phyloP scores from a whole-genome alignment of 495 filamentous ascomycete genomes.

The Lophiostoma macrostomum region DNA sequence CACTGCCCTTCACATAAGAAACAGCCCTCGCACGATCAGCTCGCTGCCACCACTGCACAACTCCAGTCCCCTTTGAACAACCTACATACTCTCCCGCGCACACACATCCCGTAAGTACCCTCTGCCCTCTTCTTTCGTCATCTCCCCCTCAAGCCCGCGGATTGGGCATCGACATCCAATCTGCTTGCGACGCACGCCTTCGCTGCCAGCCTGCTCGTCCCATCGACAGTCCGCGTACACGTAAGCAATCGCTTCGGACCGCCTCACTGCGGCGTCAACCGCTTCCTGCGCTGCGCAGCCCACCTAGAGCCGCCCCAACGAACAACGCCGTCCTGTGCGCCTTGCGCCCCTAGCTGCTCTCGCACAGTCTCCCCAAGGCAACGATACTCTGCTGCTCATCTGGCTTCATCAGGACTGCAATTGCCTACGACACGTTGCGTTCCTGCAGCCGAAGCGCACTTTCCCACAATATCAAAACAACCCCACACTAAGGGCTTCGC shows the following conservation, averaged over 20 bases:
- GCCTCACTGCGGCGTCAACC: conserved; percentile 4
- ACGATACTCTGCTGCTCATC: not conserved
- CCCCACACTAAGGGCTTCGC: not conserved
- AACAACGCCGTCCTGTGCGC: conserved; percentile 2
- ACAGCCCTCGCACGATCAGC: no score
- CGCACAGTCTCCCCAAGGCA: not conserved
- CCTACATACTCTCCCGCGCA: not conserved
- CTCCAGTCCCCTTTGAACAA: conserved; percentile 2
- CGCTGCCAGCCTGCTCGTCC: not conserved
- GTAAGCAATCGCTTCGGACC: conserved; percentile 1
- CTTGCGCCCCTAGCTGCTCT: not conserved
- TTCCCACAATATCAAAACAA: conserved; percentile 17
- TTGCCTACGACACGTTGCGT: not conserved
- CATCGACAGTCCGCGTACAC: conserved; percentile 1
- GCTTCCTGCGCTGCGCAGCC: not conserved
- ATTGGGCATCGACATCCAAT: conserved; percentile 10
- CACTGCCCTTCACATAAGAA: not conserved
- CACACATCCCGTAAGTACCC: conserved; percentile 15
- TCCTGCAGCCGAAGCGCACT: not conserved
- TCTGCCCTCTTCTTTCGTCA: conserved; percentile 27
- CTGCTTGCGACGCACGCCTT: conserved; percentile 1
- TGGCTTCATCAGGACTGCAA: not conserved
- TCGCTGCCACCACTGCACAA: not conserved
- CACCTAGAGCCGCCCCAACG: not conserved
- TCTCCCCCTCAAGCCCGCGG: conserved; percentile 4